Evolutionary conservation across 495 filamentous ascomycete genomes (phyloP), one percentile per base, ranked within the genome.

Genomic region (Hypoxylon trugodes): DNA sequence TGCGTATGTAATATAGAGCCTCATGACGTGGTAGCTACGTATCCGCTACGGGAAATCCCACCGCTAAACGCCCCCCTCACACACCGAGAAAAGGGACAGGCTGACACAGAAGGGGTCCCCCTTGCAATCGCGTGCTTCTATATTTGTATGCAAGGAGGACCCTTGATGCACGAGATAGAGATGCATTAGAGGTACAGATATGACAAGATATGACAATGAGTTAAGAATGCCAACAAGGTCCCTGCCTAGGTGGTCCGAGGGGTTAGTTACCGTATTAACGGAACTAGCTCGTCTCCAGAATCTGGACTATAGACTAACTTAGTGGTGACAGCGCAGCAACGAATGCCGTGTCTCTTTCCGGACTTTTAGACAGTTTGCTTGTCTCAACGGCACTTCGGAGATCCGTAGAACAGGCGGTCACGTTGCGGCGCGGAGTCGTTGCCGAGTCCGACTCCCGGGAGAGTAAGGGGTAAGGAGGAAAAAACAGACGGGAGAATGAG

Each of bases 31-130:
- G 25, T 12, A 35, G 8, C 16, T 21, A 41, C 24, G 18, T 9
- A 52, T 36, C 57, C 52, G 47, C 30, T 43, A 36, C 42, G 37
- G 64, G 48, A 59, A 49, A 53, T 12, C 37, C 37, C 45, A 48
- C 16, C 51, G 41, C 30, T 16, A 18, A 56, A 56, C 37, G 33
- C 42, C 36, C 47, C 46, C 19, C 15, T 26, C 46, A 36, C 38
- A 37, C 61, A 53, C 58, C 52, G 51, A 61, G 56, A 59, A 51
- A 36, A 32, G 58, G 36, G 40, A 36, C 58, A 48, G 46, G 8
- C 52, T 58, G 64, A n/a, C 52, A 48, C 64, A 32, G 18, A 32
- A 58, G 54, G 52, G 63, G 63, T 37, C 42, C 51, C 59, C 58
- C 53, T 42, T 62, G 52, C 33, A 51, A 30, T 22, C 43, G 25